A percentile compares a stretch with the other conserved stretches of the same genome.
Evolutionary conservation across 75 land plant genomes (phyloP).

Genomic region (Sequoia sempervirens): DNA sequence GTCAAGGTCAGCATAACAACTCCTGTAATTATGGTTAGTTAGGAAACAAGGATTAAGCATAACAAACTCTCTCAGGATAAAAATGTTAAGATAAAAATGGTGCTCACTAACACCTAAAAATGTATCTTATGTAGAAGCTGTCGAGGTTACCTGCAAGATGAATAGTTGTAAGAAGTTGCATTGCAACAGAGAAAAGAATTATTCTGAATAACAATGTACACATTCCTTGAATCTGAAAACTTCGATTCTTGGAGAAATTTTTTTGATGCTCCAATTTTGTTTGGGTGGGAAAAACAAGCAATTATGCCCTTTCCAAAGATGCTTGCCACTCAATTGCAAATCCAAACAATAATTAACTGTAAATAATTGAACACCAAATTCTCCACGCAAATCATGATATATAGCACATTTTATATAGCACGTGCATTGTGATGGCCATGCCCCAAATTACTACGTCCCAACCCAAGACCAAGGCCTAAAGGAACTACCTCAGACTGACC

Average conservation of each 20-base stretch:
- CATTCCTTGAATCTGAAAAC: conserved; percentile 1
- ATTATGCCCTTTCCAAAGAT: not conserved
- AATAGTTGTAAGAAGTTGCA: not conserved
- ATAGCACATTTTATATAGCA: conserved; percentile 5
- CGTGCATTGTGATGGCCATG: not conserved
- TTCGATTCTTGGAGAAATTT: not conserved
- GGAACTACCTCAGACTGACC: conserved; percentile 18
- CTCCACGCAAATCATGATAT: not conserved
- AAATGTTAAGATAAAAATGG: not conserved
- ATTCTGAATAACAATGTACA: not conserved
- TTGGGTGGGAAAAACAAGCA: not conserved
- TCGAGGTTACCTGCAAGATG: not conserved
- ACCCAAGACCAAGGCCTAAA: conserved; percentile 36
- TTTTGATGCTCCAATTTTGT: not conserved
- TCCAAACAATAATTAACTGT: not conserved
- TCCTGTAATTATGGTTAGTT: not conserved
- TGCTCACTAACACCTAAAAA: not conserved
- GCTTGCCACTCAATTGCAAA: not conserved
- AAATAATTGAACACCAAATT: not conserved
- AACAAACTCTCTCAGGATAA: not conserved
- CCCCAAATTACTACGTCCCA: conserved; percentile 19
- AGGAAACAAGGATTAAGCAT: not conserved
- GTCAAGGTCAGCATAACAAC: not conserved
- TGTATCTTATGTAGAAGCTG: not conserved
- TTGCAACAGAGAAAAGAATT: conserved; percentile 3